Percentiles rank a stretch among this genome's conserved stretches.
phyloP scores from a whole-genome alignment of 2,329 filamentous ascomycete species.

The Aspergillus carbonarius region DNA sequence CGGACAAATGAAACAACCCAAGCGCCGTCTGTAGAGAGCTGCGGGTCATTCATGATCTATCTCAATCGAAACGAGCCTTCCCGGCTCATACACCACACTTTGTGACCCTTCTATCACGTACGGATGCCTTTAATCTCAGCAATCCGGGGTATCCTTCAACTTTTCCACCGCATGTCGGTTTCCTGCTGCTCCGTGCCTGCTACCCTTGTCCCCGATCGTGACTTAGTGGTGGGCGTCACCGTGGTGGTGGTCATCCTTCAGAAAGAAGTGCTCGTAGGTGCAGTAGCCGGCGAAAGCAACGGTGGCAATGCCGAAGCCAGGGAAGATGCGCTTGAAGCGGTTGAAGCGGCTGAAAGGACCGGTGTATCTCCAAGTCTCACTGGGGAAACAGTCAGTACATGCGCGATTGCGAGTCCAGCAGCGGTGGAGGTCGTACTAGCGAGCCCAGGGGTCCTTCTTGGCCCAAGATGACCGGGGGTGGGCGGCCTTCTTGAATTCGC shows the following conservation, averaged over 20 bases:
- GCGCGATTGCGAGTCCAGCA: neutral
- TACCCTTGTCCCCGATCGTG: neutral
- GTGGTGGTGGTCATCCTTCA: conserved; percentile 65
- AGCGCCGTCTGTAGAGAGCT: conserved; percentile 27
- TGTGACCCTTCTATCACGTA: neutral
- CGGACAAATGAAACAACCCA: conserved; percentile 34
- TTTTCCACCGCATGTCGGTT: conserved; percentile 16
- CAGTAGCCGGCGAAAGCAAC: conserved; percentile 91
- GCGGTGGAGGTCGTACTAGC: conserved; percentile 50
- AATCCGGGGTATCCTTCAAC: conserved; percentile 26
- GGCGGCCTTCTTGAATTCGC: conserved; percentile 72
- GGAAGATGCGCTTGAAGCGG: conserved; percentile 82
- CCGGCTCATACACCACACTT: conserved; percentile 9
- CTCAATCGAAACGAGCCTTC: conserved; percentile 6
- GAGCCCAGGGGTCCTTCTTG: conserved; percentile 61
- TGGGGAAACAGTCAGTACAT: conserved; percentile 43
- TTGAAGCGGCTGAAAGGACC: conserved; percentile 86
- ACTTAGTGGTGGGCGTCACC: conserved; percentile 58
- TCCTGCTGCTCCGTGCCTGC: neutral
- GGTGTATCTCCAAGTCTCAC: conserved; percentile 92
- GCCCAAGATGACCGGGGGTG: conserved; percentile 54
- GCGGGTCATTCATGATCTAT: conserved; percentile 15
- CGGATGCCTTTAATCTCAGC: conserved; percentile 9
- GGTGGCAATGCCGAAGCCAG: conserved; percentile 86
- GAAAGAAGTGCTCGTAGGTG: conserved; percentile 82